phyloP scores from a whole-genome alignment of 169 alveolate genomes.

The Eimeria mitis region DNA sequence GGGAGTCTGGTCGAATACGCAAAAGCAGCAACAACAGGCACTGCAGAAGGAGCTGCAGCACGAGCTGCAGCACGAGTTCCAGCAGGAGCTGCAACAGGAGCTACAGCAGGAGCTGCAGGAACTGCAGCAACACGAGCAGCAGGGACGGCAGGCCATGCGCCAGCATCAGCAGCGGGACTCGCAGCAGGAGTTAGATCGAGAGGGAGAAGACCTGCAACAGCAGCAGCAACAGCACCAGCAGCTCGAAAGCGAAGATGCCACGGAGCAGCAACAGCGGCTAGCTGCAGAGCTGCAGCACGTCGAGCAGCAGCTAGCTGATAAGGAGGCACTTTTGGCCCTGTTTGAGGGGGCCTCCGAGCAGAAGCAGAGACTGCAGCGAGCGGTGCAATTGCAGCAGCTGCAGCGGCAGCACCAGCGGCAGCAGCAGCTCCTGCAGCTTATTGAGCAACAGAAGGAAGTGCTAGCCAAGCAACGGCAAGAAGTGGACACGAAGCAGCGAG shows the following conservation, averaged over 20 bases:
- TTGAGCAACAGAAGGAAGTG: constrained; percentile 38
- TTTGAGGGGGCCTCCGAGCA: constrained; percentile 30
- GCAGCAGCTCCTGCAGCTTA: constrained; percentile 13
- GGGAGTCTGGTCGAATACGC: background rate
- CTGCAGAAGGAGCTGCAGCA: background rate
- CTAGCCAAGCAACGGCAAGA: constrained; percentile 11
- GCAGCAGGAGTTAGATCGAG: background rate
- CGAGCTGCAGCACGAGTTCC: background rate
- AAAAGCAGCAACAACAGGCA: background rate
- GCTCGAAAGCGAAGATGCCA: background rate
- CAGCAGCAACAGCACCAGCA: constrained; percentile 6
- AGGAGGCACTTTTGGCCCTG: constrained; percentile 25
- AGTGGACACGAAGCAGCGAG: constrained; percentile 23
- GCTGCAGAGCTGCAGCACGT: constrained; percentile 34
- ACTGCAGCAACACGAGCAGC: no score
- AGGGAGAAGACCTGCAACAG: background rate
- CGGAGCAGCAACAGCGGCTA: constrained; percentile 15
- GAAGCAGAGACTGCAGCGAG: constrained; percentile 19
- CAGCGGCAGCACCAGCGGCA: constrained; percentile 40
- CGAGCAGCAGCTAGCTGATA: constrained; percentile 37
- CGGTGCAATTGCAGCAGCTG: constrained; percentile 22
- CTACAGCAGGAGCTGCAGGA: constrained; percentile 2
- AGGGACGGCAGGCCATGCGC: background rate
- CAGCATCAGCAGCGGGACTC: background rate
- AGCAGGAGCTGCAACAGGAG: background rate